Conservation (phyloP, 768 basidiomycete species). For the Podaxis carcinomalis region DNA sequence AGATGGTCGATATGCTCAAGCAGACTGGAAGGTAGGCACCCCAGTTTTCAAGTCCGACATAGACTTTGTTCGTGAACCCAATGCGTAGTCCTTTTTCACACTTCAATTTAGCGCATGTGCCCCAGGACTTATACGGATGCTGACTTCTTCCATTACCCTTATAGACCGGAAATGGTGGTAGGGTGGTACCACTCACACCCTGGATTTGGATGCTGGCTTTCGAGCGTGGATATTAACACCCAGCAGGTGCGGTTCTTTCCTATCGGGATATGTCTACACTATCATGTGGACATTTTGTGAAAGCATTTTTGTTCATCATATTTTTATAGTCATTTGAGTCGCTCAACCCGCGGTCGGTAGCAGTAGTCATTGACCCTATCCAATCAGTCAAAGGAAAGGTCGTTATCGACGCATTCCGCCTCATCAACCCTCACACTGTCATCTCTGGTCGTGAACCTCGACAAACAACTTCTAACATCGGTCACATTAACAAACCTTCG, state of each 20-base stretch:
- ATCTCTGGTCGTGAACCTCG: slow-evolving; percentile 92
- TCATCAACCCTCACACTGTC: slow-evolving; percentile 88
- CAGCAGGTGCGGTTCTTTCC: slow-evolving; percentile 65
- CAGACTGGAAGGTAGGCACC: slow-evolving; percentile 87
- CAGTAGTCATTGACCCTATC: slow-evolving; percentile 97
- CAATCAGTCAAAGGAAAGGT: slow-evolving; percentile 99
- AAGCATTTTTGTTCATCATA: neutral
- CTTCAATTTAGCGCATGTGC: neutral
- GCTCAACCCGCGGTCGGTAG: slow-evolving; percentile 88
- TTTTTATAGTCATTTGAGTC: slow-evolving; percentile 87
- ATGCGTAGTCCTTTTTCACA: neutral
- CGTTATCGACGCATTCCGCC: slow-evolving; percentile 97
- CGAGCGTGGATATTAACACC: slow-evolving; percentile 98
- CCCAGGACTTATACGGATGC: neutral
- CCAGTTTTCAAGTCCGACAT: slow-evolving; percentile 10
- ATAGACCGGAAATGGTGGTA: slow-evolving; percentile 93
- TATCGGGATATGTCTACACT: slow-evolving; percentile 6
- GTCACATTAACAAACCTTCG: slow-evolving; percentile 98
- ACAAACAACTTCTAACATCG: slow-evolving; percentile 97
- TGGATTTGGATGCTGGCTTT: slow-evolving; percentile 99
- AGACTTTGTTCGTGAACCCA: neutral
- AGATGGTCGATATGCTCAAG: slow-evolving; percentile 99
- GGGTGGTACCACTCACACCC: slow-evolving; percentile 99
- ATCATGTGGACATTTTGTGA: neutral
- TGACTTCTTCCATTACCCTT: neutral